Evolutionary conservation across 1,139 yeast genomes (phyloP), one percentile per base, ranked within the genome.

Genomic region (Zygosaccharomyces pseudobailii): DNA sequence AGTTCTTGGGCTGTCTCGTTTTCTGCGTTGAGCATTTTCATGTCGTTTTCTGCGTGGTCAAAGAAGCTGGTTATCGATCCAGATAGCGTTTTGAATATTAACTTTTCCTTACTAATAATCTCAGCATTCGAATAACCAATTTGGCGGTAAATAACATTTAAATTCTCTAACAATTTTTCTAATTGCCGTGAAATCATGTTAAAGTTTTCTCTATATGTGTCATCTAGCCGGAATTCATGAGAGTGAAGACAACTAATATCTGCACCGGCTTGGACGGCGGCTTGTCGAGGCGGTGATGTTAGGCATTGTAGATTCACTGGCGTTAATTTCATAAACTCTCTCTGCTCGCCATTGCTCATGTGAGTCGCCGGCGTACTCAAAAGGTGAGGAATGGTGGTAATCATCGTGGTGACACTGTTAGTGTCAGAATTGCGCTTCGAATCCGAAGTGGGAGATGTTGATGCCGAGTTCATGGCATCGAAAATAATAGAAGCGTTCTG

Each of bases 81-180:
- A 1, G 73, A 68, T 3, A 71, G 55, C 10, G 63, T 58, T 8
- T 60, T 62, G 43, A 70, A 70, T 9, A 71, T 61, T 13, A 54
- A 48, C 35, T 62, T 64, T 46, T 71, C 73, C 43, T 68, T 70
- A 34, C 58, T 56, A 22, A 62, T 58, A 2, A 69, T 67, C 37
- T 69, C 72, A 10, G 57, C 55, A 37, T 66, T 61, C 1, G 73
- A 67, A 45, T 69, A 68, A 1, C 74, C 74, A 30, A 71, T 70
- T 44, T 65, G 68, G 33, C 61, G 59, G 54, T 70, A 69, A 17
- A 70, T 62, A n/a, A 59, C 58, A 34, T 68, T 63, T 8, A 71
- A 49, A 43, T 65, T 61, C 20, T 60, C 63, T 33, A 70, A 52
- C 6, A 70, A 51, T 8, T 56, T 58, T 13, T 65, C 63, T 10